Conservation (phyloP, 768 basidiomycete species). For the Hericium rajendrae region DNA sequence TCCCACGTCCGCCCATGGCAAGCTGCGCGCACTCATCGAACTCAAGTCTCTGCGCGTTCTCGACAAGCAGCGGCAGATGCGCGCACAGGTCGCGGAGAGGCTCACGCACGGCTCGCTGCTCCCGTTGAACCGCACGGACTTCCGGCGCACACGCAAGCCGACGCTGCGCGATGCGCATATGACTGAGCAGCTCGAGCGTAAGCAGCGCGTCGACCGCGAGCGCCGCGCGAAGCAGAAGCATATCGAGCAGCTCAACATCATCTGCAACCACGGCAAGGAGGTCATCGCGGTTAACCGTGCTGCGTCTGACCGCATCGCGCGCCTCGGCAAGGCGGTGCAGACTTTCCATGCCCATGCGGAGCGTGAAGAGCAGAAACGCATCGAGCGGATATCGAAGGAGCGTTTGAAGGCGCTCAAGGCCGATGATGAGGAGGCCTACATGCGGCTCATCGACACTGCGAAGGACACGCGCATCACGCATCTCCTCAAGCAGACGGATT, state of each 20-base stretch:
- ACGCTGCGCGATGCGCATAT: slow-evolving; percentile 80
- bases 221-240: slow-evolving; percentile 94
- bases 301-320: slow-evolving; percentile 47
- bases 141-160: slow-evolving; percentile 79
- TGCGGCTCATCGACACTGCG: slow-evolving; percentile 97
- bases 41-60: slow-evolving; percentile 82
- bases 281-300: slow-evolving; percentile 52
- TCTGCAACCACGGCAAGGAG: slow-evolving; percentile 75
- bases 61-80: slow-evolving; percentile 84
- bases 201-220: slow-evolving; percentile 88
- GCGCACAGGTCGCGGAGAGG: slow-evolving; percentile 78
- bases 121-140: slow-evolving; percentile 85
- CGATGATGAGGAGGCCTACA: slow-evolving; percentile 99
- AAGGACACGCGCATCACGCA: slow-evolving; percentile 99
- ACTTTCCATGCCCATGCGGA: slow-evolving; percentile 85
- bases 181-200: slow-evolving; percentile 84
- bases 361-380: slow-evolving; percentile 95
- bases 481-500: slow-evolving; percentile 85
- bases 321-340: slow-evolving; percentile 70
- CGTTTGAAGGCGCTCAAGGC: slow-evolving; percentile 95
- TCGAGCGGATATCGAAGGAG: slow-evolving; percentile 93
- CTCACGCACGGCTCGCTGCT: slow-evolving; percentile 83
- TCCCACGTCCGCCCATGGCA: slow-evolving; percentile 60
- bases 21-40: slow-evolving; percentile 86
- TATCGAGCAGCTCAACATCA: slow-evolving; percentile 83